Conservation (phyloP, 495 filamentous ascomycete genomes). For the Neurospora sp. region DNA sequence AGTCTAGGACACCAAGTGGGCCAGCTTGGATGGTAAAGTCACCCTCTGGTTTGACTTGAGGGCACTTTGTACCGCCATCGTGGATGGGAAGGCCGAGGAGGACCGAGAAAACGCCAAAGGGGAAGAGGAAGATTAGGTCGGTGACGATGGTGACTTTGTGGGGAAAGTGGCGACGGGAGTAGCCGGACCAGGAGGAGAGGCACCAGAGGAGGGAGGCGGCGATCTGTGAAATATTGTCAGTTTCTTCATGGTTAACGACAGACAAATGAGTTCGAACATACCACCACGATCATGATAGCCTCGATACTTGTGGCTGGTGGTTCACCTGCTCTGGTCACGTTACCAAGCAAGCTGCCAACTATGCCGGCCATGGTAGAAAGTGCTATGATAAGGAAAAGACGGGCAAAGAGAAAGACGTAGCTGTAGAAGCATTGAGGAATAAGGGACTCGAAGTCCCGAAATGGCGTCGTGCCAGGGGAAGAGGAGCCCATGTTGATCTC, state of each 20-base stretch:
- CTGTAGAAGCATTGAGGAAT: background rate
- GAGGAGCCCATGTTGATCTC: background rate
- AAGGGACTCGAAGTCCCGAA: background rate
- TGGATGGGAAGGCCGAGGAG: conserved; percentile 70
- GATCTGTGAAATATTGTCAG: conserved; percentile 36
- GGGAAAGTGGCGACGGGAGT: conserved; percentile 63
- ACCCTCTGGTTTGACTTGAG: background rate
- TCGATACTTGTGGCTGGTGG: conserved; percentile 57
- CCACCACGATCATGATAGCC: conserved; percentile 66
- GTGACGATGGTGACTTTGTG: conserved; percentile 54
- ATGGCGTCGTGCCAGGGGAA: background rate
- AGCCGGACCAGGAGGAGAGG: conserved; percentile 65
- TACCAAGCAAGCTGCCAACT: conserved; percentile 65
- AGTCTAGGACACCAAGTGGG: background rate
- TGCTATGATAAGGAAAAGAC: conserved; percentile 24
- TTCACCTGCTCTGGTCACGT: conserved; percentile 51
- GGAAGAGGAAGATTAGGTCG: conserved; percentile 60
- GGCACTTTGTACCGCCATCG: conserved; percentile 20
- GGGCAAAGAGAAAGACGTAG: background rate
- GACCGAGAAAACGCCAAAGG: conserved; percentile 58
- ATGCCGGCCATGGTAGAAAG: conserved; percentile 63
- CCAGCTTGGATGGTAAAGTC: background rate
- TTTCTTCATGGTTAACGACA: conserved; percentile 6
- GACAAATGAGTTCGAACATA: conserved; percentile 12
- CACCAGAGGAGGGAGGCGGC: conserved; percentile 70